A percentile compares a stretch with the other conserved stretches of the same genome.
Conservation (phyloP, 306 rosid genomes). For the Quillaja saponaria region DNA sequence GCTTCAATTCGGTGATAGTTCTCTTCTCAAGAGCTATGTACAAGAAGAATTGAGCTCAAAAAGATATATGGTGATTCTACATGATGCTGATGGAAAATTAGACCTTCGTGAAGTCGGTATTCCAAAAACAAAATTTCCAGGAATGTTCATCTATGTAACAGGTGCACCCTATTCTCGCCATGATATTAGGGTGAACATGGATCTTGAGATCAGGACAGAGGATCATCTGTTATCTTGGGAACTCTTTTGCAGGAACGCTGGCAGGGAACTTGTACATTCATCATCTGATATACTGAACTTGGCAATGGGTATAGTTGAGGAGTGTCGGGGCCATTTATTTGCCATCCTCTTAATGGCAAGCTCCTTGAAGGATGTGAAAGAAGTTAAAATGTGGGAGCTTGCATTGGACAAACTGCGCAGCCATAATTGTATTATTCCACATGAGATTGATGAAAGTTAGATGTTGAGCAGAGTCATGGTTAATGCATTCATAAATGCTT, state of each 20-base stretch:
- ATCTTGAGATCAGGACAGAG: neutral
- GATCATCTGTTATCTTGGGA: constrained; percentile 21
- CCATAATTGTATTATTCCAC: neutral
- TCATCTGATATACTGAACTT: neutral
- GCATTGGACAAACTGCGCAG: neutral
- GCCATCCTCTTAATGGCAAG: constrained; percentile 2
- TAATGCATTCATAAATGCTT: neutral
- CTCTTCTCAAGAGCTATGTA: neutral
- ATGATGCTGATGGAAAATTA: neutral
- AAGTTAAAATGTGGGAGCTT: neutral
- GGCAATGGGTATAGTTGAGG: neutral
- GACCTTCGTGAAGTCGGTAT: neutral
- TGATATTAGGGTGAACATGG: neutral
- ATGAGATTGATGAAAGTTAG: too few relatives aligned
- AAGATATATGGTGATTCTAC: neutral
- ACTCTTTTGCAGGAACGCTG: neutral
- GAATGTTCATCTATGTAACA: neutral
- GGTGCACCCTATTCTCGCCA: neutral
- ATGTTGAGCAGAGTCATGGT: neutral
- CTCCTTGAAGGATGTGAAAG: neutral
- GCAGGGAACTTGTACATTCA: neutral
- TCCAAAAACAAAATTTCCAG: neutral
- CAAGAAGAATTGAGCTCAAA: neutral
- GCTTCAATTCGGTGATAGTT: neutral
- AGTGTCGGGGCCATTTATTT: constrained; percentile 9